phyloP scores from a whole-genome alignment of 2,329 filamentous ascomycete species.

The Ophiosphaerella korrae region DNA sequence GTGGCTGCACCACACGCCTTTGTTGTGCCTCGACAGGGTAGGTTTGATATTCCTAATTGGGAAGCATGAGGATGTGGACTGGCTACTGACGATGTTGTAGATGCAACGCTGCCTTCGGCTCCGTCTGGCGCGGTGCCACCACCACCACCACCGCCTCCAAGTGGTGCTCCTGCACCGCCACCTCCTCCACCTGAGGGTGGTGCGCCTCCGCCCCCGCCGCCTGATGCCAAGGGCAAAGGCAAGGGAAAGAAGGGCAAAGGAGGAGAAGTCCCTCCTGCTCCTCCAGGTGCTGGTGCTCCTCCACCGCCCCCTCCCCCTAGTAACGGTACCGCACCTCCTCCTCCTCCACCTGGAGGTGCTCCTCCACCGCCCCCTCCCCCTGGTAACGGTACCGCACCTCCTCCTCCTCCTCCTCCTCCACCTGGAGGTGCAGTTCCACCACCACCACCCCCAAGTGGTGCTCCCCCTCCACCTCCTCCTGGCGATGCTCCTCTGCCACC shows the following conservation, averaged over 20 bases:
- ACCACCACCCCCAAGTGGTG: background rate
- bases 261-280: background rate
- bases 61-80: background rate
- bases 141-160: background rate
- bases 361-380: background rate
- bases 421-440: background rate
- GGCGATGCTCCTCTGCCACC: background rate
- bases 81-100: background rate
- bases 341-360: background rate
- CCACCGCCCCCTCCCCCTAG: background rate
- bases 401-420: background rate
- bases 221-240: no score
- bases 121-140: background rate
- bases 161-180: background rate
- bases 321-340: background rate
- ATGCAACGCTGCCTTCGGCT: background rate
- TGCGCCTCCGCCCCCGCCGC: no score
- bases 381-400: background rate
- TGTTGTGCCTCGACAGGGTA: background rate
- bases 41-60: background rate
- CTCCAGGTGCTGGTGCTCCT: background rate
- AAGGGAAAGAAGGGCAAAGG: no score
- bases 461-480: background rate
- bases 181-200: background rate
- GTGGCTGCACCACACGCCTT: background rate